Base-by-base conservation (phyloP, 106 monocot genomes). In the Alisma plantagoaquatica region DNA sequence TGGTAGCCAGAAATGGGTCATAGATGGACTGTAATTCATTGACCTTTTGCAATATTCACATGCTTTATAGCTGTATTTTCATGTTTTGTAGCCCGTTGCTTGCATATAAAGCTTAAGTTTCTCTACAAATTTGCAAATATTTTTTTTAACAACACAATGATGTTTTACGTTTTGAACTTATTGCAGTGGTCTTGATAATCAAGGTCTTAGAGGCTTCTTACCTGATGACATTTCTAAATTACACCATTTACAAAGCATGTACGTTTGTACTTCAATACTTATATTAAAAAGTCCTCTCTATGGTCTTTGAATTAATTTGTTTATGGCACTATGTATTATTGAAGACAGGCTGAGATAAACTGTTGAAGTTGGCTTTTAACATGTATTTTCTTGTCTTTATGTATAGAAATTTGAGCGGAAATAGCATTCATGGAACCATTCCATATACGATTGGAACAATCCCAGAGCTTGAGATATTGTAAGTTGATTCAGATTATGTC, bases 101-200 rank as follows among this genome's bases (percentile, higher is more conserved):
- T 38, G 6, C 14, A 38, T 38, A 7, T 38, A 14, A 38, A n/a
- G n/a, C n/a, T n/a, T n/a, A n/a, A n/a, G n/a, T 38, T 38, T 38
- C 35, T 38, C 14, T 38, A 7, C 14, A 14, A 14, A 38, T 7
- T 7, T 38, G 35, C 35, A 38, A 38, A 38, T 6, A 38, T 38
- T 38, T 6, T 7, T 6, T 14, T 38, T 7, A 38, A 38, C 14
- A 7, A 7, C 14, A 38, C 35, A 7, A 14, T 38, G 35, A 6
- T 38, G 9, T 38, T 38, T 38, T 38, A 14, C 14, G 35, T n/a
- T n/a, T n/a, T n/a, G n/a, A n/a, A n/a, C 35, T 7, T 43, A 63
- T 0, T 86, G 77, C 72, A 92, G 98, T 56, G 85, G 84, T 48
- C 85, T 98, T 35, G 85, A 86, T 56, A 77, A 90, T 66, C 98